Conservation (phyloP, 2,329 filamentous ascomycete genomes). For the Ambrosiella cleistominuta region DNA sequence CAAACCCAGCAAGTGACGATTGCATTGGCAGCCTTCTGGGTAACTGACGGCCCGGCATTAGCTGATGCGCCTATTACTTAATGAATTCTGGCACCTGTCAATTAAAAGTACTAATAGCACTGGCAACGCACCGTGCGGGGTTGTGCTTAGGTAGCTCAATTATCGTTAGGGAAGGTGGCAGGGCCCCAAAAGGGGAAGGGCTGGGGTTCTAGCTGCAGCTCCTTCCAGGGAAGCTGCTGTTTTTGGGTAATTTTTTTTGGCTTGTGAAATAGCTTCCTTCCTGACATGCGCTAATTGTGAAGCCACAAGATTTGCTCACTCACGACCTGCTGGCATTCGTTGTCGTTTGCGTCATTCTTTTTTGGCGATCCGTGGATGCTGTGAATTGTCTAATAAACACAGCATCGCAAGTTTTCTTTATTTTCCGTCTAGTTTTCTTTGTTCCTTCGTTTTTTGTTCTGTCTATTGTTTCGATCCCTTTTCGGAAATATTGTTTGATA, state of each 20-base stretch:
- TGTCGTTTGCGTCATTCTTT: neutral
- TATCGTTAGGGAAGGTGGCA: neutral
- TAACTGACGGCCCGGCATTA: conserved; percentile 21
- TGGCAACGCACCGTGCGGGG: neutral
- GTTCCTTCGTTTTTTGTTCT: neutral
- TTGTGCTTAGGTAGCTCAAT: neutral
- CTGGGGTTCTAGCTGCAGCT: neutral
- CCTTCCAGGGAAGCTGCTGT: neutral
- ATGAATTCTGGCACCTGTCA: neutral
- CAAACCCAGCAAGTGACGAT: conserved; percentile 7
- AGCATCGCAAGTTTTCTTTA: neutral
- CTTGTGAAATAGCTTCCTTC: conserved; percentile 3
- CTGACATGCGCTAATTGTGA: neutral
- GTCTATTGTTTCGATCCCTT: neutral
- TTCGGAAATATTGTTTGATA: neutral
- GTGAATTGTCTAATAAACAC: neutral
- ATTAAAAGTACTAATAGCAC: neutral
- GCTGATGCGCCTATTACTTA: neutral
- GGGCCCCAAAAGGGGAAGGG: conserved; percentile 10
- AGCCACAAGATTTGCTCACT: neutral
- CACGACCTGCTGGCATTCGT: neutral
- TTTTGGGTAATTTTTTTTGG: neutral
- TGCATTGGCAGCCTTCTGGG: conserved; percentile 21
- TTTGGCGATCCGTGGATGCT: neutral
- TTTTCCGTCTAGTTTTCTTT: neutral